Evolutionary conservation across 495 filamentous ascomycete genomes (phyloP), one percentile per base, ranked within the genome.

Genomic region (Tuber melanosporum): DNA sequence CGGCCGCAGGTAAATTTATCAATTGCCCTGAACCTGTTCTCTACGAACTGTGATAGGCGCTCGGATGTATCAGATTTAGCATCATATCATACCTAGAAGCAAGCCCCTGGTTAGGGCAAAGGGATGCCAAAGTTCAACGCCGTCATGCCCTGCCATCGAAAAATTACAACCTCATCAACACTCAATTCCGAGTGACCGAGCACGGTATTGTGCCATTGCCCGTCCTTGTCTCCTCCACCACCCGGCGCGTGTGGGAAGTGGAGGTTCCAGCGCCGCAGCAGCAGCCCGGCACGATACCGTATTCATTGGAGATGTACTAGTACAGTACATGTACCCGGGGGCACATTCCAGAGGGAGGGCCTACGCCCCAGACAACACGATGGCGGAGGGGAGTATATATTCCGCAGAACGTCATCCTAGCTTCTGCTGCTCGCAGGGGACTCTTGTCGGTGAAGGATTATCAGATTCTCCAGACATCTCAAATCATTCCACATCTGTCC

Each of bases 111-210:
- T 7, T 14, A 57, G 52, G 52, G 52, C 52, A 26, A 57, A 57
- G 12, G 52, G 52, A n/a, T 26, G 10, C 7, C n/a, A 22, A 57
- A 26, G 52, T 57, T 57, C 52, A n/a, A 57, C 22, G 22, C 1
- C 22, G 52, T 57, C 22, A 57, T 26, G 7, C 52, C 52, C n/a
- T 26, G 52, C 52, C 52, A 57, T 26, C 10, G n/a, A 57, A 26
- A 57, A 26, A 57, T 57, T 57, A 22, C 52, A 57, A 57, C 52
- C 52, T 26, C 52, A 26, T 57, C 52, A 26, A 26, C 8, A 9
- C 52, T 57, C 52, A 57, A 57, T 57, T n/a, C 52, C 52, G 52
- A 57, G 52, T 57, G 52, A 57, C 52, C 52, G 52, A 26, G 10
- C 10, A 26, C n/a, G 7, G 20, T 26, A 57, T 26, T 57, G 52